A percentile compares a stretch with the other conserved stretches of the same genome.
Evolutionary conservation across 75 land plant genomes (phyloP).

Genomic region (Isoetes taiwanensis): DNA sequence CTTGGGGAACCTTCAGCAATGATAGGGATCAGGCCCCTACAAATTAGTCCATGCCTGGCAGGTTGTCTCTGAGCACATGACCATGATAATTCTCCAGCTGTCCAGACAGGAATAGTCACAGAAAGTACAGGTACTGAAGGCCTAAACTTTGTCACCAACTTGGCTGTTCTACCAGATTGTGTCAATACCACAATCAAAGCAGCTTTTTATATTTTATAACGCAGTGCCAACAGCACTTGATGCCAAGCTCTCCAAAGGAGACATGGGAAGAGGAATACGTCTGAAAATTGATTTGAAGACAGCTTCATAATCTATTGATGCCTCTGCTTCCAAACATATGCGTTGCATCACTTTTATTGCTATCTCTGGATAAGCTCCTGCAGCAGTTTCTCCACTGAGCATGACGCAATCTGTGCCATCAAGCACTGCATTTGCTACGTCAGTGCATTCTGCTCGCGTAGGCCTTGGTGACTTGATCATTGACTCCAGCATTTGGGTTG

Average conservation of each 20-base stretch:
- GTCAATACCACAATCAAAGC: background rate
- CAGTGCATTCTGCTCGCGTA: constrained; percentile 44
- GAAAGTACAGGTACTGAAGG: constrained; percentile 36
- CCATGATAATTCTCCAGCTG: constrained; percentile 48
- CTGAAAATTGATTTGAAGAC: background rate
- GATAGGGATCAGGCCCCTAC: constrained; percentile 1
- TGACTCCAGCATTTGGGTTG: constrained; percentile 47
- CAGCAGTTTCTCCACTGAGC: too few species aligned
- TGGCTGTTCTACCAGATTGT: background rate
- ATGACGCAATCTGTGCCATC: constrained; percentile 43
- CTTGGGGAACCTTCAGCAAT: background rate
- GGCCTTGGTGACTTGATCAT: constrained; percentile 51
- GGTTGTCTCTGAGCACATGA: constrained; percentile 48
- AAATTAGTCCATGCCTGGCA: constrained; percentile 28
- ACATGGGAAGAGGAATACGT: background rate
- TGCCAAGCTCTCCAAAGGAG: background rate
- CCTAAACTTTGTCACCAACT: background rate
- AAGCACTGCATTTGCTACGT: constrained; percentile 44
- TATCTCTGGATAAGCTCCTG: too few species aligned
- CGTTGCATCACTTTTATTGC: background rate
- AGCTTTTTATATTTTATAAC: background rate
- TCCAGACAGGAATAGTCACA: constrained; percentile 50
- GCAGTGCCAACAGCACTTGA: background rate
- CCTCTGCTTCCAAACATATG: background rate
- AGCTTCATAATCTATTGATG: background rate